phyloP scores from a whole-genome alignment of 2,329 filamentous ascomycete genomes.

The Botrytis deweyae region DNA sequence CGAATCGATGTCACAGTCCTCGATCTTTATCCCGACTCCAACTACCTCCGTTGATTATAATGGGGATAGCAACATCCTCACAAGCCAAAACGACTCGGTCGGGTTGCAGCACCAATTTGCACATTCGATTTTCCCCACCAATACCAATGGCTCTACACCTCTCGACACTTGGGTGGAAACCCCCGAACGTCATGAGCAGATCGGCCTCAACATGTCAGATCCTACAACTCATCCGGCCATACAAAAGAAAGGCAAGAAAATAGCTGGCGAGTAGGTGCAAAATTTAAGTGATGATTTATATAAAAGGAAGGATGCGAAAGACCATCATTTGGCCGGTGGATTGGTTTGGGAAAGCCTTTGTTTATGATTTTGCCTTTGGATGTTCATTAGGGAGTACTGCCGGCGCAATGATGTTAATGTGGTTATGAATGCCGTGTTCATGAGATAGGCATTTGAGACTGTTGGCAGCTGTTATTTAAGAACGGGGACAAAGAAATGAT shows the following conservation, averaged over 20 bases:
- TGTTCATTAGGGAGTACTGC: neutral
- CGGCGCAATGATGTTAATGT: neutral
- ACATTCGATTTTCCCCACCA: neutral
- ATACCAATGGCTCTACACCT: neutral
- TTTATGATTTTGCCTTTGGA: neutral
- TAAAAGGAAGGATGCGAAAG: neutral
- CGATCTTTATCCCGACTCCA: neutral
- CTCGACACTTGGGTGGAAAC: neutral
- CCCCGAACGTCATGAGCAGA: slow-evolving; percentile 9
- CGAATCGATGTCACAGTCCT: neutral
- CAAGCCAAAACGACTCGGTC: neutral
- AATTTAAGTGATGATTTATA: neutral
- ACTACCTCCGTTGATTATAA: neutral
- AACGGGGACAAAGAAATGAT: neutral
- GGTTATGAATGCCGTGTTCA: neutral
- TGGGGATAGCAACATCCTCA: too few relatives aligned
- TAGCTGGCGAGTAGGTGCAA: neutral
- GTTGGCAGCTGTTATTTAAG: neutral
- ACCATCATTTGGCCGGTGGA: neutral
- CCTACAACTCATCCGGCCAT: neutral
- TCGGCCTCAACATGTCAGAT: neutral
- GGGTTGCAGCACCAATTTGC: neutral
- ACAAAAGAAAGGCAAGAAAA: neutral
- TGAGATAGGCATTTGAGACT: neutral
- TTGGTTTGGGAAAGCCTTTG: neutral